Conservation (phyloP, 306 rosid species). For the Sechiopsis laciniata region DNA sequence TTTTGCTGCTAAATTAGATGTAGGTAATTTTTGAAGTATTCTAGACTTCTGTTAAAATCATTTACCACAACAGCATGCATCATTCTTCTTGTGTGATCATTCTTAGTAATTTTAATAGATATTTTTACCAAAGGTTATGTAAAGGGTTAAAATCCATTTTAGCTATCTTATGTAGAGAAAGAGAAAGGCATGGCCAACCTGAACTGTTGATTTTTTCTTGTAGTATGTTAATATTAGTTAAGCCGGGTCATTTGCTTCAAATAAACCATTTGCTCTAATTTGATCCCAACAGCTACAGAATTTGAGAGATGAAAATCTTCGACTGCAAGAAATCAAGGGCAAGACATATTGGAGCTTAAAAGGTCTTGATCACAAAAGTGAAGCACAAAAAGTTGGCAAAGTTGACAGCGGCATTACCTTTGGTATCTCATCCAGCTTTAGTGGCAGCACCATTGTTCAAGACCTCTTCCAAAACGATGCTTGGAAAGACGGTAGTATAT, state of each 20-base stretch:
- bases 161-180: constrained; percentile 7
- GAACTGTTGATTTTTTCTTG: neutral
- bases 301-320: constrained; percentile 48
- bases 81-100: neutral
- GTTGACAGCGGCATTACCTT: neutral
- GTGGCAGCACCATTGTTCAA: constrained; percentile 23
- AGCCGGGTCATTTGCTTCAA: neutral
- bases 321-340: constrained; percentile 48
- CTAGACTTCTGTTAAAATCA: neutral
- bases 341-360: constrained; percentile 46
- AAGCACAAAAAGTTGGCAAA: constrained; percentile 26
- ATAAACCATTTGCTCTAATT: neutral
- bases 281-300: constrained; percentile 44
- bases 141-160: neutral
- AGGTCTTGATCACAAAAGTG: constrained; percentile 28
- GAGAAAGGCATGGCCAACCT: neutral
- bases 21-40: neutral
- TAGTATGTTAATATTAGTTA: neutral
- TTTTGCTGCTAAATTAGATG: neutral
- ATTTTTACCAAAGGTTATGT: neutral
- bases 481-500: constrained; percentile 35
- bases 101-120: neutral
- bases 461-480: constrained; percentile 36
- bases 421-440: constrained; percentile 33
- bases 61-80: neutral